Evolutionary conservation across 495 filamentous ascomycete genomes (phyloP), one percentile per base, ranked within the genome.

Genomic region (Thermothielavioides terrestris): DNA sequence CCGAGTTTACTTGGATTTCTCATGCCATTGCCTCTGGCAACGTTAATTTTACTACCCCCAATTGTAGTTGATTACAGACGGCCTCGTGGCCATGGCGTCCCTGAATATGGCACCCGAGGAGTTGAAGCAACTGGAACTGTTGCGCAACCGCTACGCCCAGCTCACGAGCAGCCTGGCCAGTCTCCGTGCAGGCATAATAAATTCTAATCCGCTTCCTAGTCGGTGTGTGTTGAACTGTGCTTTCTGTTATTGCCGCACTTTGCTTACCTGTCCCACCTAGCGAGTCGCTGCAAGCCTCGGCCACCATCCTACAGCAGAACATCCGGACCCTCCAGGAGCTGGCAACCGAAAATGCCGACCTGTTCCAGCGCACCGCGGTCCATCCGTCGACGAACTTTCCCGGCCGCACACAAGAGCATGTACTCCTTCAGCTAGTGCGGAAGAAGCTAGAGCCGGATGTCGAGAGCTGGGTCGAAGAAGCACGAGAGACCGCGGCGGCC

Each of bases 361-460:
- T 85, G 40, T 75, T 89, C 36, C 68, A 72, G 43, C 77, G 77
- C 15, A 63, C 83, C 40, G 78, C 78, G 54, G 77, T 82, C 39
- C 88, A 89, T 64, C 88, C 88, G 1, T 76, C 80, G 4, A 84
- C 88, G 5, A 79, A 81, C 46, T 90, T 83, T 67, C 86, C 87
- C 9, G 79, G 83, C 10, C 80, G 80, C 36, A 82, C 78, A 9
- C 79, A 90, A 59, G 79, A 83, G 39, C 66, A 57, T 36, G 67
- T 82, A 4, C 77, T 91, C 1, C 65, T 75, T 6, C 72, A 79
- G 46, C 68, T 94, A 1, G 68, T 92, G 18, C 80, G 88, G 17
- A 92, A 91, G 66, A 91, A 90, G 62, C 77, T 85, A 18, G 85
- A 90, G 44, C 84, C 86, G 4, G 71, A 76, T 3, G 80, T 88